A percentile compares a stretch with the other conserved stretches of the same genome.
phyloP scores from a whole-genome alignment of 1,139 yeast species.

The Candida sp. region DNA sequence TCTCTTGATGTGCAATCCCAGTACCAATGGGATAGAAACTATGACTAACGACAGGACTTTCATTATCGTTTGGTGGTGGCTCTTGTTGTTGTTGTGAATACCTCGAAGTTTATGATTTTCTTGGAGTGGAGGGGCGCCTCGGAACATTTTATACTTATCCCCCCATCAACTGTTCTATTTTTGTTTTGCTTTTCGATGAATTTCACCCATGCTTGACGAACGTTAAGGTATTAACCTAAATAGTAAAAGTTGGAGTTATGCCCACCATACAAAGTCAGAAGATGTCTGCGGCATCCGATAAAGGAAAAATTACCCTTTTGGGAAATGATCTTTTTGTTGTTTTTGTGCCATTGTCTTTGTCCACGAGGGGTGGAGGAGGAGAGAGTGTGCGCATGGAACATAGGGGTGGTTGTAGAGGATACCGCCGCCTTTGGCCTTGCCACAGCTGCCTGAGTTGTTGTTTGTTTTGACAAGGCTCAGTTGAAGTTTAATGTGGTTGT shows the following conservation, averaged over 20 bases:
- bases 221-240: not conserved
- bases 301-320: not conserved
- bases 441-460: no score
- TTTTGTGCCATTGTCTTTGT: not conserved
- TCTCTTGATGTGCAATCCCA: constrained; percentile 2
- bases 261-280: no score
- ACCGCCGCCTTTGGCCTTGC: no score
- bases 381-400: no score
- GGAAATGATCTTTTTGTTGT: not conserved
- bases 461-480: no score
- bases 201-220: not conserved
- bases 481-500: no score
- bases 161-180: not conserved
- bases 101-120: no score
- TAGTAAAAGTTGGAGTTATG: not conserved
- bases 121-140: no score
- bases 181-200: not conserved
- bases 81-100: not conserved
- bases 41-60: not conserved
- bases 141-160: not conserved
- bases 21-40: not conserved
- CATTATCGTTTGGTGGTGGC: not conserved
- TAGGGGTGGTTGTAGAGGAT: no score
- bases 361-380: no score
- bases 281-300: not conserved